Evolutionary conservation across 805 yeast species (phyloP), one percentile per base, ranked within the genome.

Genomic region (Wickerhamiella brachini): DNA sequence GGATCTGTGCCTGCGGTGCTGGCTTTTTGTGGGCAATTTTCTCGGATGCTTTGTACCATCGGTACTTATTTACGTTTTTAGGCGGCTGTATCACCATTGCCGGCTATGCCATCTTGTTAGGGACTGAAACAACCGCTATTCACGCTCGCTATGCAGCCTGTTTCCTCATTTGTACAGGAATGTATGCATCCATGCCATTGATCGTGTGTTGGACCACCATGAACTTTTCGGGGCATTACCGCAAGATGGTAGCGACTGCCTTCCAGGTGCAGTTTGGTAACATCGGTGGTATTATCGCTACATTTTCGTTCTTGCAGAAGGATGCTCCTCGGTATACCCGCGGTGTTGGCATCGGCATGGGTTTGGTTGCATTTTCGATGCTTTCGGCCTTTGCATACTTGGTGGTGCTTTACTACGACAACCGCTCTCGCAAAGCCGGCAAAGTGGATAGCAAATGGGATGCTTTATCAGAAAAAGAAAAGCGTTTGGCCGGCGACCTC

Each of bases 1-100:
- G 94, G 89, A 71, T 85, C 42, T 68, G 74, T 24, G 85, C 95
- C 0, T 83, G 86, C 60, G 87, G 82, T 5, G 68, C 75, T 37
- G 75, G 81, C 44, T 79, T 81, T 66, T 58, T 77, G 3, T 55
- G 74, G 17, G 90, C 95, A 0, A 68, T 71, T 53, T 55, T 73
- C 51, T 81, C 93, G 0, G 95, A 86, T 63, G 65, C 61, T 45
- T 49, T 68, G 21, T 69, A 74, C 54, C 69, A 67, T 51, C 56
- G 74, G 9, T 69, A 54, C 45, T 55, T 61, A 12, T 45, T 61
- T 44, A 56, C 75, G 17, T 18, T 51, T 2, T 10, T 51, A 5
- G 47, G 51, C 10, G 53, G 50, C 5, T 10, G 49, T 6, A 3
- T 56, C 1, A 76, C 78, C 2, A 67, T 80, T 47, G 68, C 65